Evolutionary conservation across 2,329 filamentous ascomycete genomes (phyloP), one percentile per base, ranked within the genome.

Genomic region (Aspergillus fijiensis): DNA sequence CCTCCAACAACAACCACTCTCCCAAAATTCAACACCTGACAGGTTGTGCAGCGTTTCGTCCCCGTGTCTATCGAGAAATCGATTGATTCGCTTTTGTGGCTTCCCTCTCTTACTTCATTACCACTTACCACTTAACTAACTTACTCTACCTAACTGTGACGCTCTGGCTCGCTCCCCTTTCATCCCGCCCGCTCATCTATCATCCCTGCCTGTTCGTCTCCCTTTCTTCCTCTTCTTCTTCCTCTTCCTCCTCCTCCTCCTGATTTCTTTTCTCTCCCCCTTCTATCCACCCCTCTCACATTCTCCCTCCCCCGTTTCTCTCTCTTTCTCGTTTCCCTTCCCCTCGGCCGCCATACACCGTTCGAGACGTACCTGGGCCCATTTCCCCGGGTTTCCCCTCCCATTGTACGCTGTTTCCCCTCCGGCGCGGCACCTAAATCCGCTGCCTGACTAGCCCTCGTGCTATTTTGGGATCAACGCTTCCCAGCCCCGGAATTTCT

Each of bases 401-500:
- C 42, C 47, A 55, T 31, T 55, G 53, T 49, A 55, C 53, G 56
- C 56, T 56, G 58, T 60, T 56, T 55, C 39, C 52, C 58, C 52
- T 57, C 50, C 63, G 64, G 61, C 61, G 61, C 65, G 65, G 63
- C 62, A 59, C 55, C 60, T 59, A 50, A 62, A 54, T 53, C 65
- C 65, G 61, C 55, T 57, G 61, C 60, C 58, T 64, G 60, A 63
- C 56, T 61, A 62, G 58, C 58, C 59, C 60, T 64, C 59, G 63
- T 70, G 67, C 68, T 69, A 71, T 66, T 71, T 67, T 71, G 70
- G 67, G 69, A 68, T 61, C 63, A 29, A 53, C 58, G 59, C 55
- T 58, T 63, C 67, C 67, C 67, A 71, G 70, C 69, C 70, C 70
- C 69, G 64, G 70, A 63, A 68, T 71, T 72, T 71, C 64, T 60